Evolutionary conservation across 805 yeast species (phyloP), one percentile per base, ranked within the genome.

Genomic region (Saturnispora sekii): DNA sequence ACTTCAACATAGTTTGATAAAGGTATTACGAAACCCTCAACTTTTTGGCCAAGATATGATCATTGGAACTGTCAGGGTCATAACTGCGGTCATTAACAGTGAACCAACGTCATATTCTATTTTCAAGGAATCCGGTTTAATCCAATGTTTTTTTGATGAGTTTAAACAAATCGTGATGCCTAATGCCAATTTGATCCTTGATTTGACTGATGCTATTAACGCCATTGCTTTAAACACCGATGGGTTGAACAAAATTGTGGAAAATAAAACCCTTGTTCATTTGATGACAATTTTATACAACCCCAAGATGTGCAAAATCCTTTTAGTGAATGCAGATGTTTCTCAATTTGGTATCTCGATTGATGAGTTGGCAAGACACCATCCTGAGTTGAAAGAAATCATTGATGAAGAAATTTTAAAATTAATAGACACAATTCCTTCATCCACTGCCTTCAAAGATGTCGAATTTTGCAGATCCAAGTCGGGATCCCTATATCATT

Each of bases 61-160:
- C 11, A 68, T 84, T 0, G 67, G 75, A 17, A 72, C 84, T 0
- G 59, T 89, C 32, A 81, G 77, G 48, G 73, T 81, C 10, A 70
- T 87, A 16, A 73, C 81, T 35, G 73, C 73, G 10, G 84, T 87
- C 48, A 78, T 89, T 28, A 90, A 89, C 58, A 84, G 82, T 52
- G 97, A 90, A 55, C 96, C 97, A 8, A 87, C 96, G 0, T 85
- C 95, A 3, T 89, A 73, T 55, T 72, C 83, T 2, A 79, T 89
- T 35, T 68, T 89, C 51, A 79, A 76, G 35, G 97, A 89, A 59
- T 81, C 94, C 0, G 75, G 77, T 0, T 76, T 84, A 1, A 76
- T 89, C 32, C 82, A 81, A 39, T 66, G 76, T 2, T 70, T 88
- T 32, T 60, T 88, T 41, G 70, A 72, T 10, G 70, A 79, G 40